These are phyloP conservation scores for Aspergillus haitiensis DNA, from an alignment of 495 filamentous ascomycete genomes.

Conservation along the genomic window DNA sequence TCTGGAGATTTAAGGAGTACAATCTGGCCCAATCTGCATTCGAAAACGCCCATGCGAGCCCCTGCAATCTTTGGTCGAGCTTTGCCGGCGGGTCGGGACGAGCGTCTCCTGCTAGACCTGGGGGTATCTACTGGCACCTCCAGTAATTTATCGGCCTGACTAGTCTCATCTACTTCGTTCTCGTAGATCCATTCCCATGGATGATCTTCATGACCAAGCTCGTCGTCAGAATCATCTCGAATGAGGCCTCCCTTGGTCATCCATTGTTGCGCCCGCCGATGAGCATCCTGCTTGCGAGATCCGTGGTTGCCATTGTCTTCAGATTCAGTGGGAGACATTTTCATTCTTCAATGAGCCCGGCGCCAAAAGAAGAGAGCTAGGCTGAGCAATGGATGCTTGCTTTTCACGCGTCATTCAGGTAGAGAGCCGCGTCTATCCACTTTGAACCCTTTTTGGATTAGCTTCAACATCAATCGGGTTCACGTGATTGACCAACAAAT, in stretches of 20 bases:
- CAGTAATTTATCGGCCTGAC: constrained; percentile 22
- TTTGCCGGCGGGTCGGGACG: constrained; percentile 29
- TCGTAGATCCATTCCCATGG: constrained; percentile 95
- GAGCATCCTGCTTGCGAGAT: constrained; percentile 28
- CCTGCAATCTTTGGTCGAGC: constrained; percentile 62
- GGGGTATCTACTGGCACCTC: constrained; percentile 37
- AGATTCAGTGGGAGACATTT: constrained; percentile 25
- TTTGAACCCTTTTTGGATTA: constrained; percentile 39
- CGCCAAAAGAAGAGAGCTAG: neutral
- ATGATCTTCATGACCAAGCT: constrained; percentile 77
- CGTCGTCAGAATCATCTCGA: constrained; percentile 89
- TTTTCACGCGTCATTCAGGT: constrained; percentile 19
- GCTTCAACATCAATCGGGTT: constrained; percentile 3
- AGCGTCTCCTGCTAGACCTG: constrained; percentile 35
- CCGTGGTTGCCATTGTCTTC: constrained; percentile 22
- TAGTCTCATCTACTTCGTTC: constrained; percentile 30
- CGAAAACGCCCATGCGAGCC: constrained; percentile 82
- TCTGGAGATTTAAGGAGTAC: constrained; percentile 84
- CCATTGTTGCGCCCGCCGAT: constrained; percentile 57
- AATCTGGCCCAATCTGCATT: constrained; percentile 77
- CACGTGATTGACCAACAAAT: constrained; percentile 1
- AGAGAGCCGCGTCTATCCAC: constrained; percentile 42
- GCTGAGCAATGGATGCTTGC: constrained; percentile 5
- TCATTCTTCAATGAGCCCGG: neutral
- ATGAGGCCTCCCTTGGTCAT: constrained; percentile 65